These are phyloP conservation scores for Tillandsia leiboldiana DNA, from an alignment of 176 grass and related monocot species.

Conservation along the genomic window DNA sequence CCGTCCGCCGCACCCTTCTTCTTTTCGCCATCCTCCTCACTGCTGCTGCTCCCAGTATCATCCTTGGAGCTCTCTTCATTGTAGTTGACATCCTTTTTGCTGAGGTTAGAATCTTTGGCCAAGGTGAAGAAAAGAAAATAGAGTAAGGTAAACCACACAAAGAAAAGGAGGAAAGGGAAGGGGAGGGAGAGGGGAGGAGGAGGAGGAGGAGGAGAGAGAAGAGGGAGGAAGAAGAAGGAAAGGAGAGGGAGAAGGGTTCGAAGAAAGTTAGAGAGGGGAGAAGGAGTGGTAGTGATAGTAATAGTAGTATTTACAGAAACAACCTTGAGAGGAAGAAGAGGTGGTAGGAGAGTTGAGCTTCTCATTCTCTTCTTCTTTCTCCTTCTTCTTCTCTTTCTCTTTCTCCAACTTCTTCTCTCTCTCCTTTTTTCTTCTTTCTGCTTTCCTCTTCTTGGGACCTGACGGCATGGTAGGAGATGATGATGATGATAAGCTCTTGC, in stretches of 20 bases:
- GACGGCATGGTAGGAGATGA: slow-evolving; percentile 6
- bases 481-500: no score
- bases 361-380: neutral
- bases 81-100: neutral
- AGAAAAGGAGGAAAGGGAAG: no score
- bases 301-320: no score
- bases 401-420: slow-evolving; percentile 1
- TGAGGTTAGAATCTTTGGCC: no score
- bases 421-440: neutral
- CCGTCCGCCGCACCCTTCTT: slow-evolving; percentile 3
- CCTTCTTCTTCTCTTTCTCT: neutral
- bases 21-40: neutral
- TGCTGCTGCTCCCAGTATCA: neutral
- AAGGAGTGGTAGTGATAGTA: no score
- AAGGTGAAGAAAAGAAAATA: no score
- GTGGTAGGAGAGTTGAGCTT: neutral
- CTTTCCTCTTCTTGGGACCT: slow-evolving; percentile 9
- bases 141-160: no score
- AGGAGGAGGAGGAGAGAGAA: no score
- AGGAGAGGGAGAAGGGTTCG: no score
- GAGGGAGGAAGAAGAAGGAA: no score
- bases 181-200: no score
- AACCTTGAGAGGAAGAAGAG: slow-evolving; percentile 5
- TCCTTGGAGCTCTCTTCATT: neutral
- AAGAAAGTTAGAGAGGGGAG: no score